These are phyloP conservation scores for Monascus ruber DNA, from an alignment of 2,329 filamentous ascomycete species.

Conservation along the genomic window DNA sequence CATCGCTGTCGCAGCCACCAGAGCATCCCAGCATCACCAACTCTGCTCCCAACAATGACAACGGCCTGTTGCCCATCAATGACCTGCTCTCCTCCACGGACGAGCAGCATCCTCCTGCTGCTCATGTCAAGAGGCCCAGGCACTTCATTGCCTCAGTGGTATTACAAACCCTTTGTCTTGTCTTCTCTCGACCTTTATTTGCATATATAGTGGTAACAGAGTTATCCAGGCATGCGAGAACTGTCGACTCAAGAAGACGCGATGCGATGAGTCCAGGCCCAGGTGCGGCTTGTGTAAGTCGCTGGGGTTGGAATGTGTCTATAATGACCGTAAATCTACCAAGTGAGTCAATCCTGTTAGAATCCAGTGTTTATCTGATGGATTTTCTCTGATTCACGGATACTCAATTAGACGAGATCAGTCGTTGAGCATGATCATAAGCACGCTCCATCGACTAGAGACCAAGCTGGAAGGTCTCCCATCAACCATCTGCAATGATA, in stretches of 20 bases:
- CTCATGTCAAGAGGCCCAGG: slow-evolving; percentile 21
- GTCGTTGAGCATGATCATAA: slow-evolving; percentile 44
- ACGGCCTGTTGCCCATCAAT: slow-evolving; percentile 19
- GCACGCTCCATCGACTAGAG: slow-evolving; percentile 42
- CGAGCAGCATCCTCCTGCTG: slow-evolving; percentile 15
- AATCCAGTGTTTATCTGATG: neutral
- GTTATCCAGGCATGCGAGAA: slow-evolving; percentile 39
- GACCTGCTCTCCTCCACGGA: slow-evolving; percentile 25
- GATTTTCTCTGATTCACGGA: neutral
- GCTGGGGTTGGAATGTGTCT: slow-evolving; percentile 39
- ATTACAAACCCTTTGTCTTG: slow-evolving; percentile 3
- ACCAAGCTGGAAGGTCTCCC: slow-evolving; percentile 41
- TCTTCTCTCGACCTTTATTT: neutral
- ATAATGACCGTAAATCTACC: slow-evolving; percentile 42
- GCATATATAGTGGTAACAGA: neutral
- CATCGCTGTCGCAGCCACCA: slow-evolving; percentile 9
- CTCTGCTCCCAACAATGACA: slow-evolving; percentile 5
- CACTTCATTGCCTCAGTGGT: slow-evolving; percentile 31
- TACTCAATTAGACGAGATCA: slow-evolving; percentile 37
- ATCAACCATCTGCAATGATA: slow-evolving; percentile 16
- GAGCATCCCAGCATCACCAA: slow-evolving; percentile 9
- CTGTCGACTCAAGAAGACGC: slow-evolving; percentile 43
- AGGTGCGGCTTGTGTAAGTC: slow-evolving; percentile 41
- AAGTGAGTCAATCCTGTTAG: slow-evolving; percentile 27
- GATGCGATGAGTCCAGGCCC: slow-evolving; percentile 45